A percentile compares a stretch with the other conserved stretches of the same genome.
Evolutionary conservation across 331 rosid genomes (phyloP).

Genomic region (Spiraea crenata): DNA sequence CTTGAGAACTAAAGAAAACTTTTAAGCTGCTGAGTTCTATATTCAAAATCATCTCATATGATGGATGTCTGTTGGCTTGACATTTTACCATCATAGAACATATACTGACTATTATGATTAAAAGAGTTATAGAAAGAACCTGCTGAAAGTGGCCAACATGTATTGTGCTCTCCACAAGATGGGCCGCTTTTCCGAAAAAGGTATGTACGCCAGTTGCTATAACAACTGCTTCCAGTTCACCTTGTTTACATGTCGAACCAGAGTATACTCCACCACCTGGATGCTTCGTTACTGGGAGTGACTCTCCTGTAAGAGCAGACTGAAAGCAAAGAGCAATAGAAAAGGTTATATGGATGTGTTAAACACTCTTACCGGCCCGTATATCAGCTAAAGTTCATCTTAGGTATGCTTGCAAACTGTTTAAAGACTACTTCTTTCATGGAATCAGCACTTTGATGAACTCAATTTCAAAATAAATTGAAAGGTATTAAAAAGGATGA

Average conservation of each 20-base stretch:
- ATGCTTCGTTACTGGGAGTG: conserved; percentile 57
- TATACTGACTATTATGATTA: neutral
- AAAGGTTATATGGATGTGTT: neutral
- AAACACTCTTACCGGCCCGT: neutral
- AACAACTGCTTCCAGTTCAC: conserved; percentile 75
- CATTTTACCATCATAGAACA: conserved; percentile 3
- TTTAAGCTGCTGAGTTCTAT: neutral
- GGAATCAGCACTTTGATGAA: neutral
- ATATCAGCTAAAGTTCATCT: neutral
- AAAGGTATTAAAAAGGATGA: neutral
- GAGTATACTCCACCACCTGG: conserved; percentile 58
- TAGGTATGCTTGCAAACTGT: neutral
- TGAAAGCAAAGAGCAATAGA: conserved; percentile 20
- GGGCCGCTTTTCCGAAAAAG: conserved; percentile 74
- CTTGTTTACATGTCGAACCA: conserved; percentile 71
- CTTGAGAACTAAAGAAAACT: conserved; percentile 1
- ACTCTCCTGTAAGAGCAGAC: conserved; percentile 74
- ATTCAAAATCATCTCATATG: conserved; percentile 3
- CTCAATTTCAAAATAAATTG: too few species aligned
- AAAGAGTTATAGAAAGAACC: conserved; percentile 20
- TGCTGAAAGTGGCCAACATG: conserved; percentile 71
- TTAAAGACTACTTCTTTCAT: neutral
- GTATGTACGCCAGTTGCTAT: conserved; percentile 70
- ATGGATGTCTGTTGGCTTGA: neutral
- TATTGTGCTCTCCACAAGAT: conserved; percentile 64